Evolutionary conservation across 371 early-diverging fungal genomes (phyloP), one percentile per base, ranked within the genome.

Genomic region (Mortierella sp.): DNA sequence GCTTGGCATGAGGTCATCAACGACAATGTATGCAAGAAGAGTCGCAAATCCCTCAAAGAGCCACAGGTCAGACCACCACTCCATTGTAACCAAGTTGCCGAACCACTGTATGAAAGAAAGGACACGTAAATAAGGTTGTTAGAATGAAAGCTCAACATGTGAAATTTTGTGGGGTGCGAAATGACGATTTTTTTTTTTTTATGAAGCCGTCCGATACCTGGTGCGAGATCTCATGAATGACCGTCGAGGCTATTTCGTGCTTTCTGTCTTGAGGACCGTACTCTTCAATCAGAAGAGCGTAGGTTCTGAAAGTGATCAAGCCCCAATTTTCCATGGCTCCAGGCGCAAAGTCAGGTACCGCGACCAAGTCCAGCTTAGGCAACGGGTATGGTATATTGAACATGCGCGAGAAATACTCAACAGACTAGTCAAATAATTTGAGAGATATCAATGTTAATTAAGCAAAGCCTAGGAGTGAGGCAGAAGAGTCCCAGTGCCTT

Each of bases 1-100:
- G 57, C 83, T 89, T 7, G 94, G 94, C 79, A 90, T 93, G 29
- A 96, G 68, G 60, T 92, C 83, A 68, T 94, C 92, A 29, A 92
- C 88, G 25, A 94, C 95, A 68, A 94, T 84, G 79, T 89, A 89
- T 16, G 95, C 96, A 16, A 96, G 93, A 87, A 94, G 96, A 0
- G 97, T 97, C 15, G 98, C 99, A 84, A 97, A 99, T 19, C 98
- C 98, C 84, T 99, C 99, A 84, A 98, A 97, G 46, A 99, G 88
- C 97, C 97, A 98, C 45, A 98, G 87, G 68, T 97, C 94, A 65
- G 87, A 86, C 98, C 97, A 98, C 83, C 83, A 86, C 29, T 83
- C 81, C 92, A 92, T 92, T n/a, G 96, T 96, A n/a, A 96, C 98
- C 57, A 97, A 82, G 83, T 99, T 97, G 25, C 99, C 99, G 83